Conservation (phyloP, 2,329 filamentous ascomycete species). For the Trichoderma lentiforme region DNA sequence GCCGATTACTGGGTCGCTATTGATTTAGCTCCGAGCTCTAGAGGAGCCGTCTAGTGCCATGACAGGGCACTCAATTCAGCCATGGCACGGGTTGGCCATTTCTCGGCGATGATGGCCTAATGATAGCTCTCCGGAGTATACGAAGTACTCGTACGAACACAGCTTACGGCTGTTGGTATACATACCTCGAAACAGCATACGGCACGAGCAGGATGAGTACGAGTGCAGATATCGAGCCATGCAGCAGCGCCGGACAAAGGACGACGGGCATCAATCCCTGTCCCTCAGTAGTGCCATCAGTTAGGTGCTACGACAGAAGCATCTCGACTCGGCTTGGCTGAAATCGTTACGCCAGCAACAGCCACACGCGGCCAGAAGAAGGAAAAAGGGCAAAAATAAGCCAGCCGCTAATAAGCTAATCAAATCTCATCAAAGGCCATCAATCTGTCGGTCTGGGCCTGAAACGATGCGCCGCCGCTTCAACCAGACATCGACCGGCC, state of each 20-base stretch:
- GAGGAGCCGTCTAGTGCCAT: background rate
- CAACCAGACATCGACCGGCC: background rate
- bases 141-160: background rate
- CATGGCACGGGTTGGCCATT: background rate
- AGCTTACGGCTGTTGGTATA: background rate
- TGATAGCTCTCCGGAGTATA: background rate
- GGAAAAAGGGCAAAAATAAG: background rate
- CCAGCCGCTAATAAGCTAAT: constrained; percentile 1
- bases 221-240: background rate
- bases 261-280: background rate
- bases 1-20: constrained; percentile 12
- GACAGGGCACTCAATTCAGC: background rate
- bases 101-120: background rate
- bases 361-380: constrained; percentile 5
- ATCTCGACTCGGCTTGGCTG: constrained; percentile 9
- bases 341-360: constrained; percentile 7
- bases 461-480: background rate
- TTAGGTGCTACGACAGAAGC: background rate
- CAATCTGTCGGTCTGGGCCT: constrained; percentile 7
- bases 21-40: constrained; percentile 9
- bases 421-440: background rate
- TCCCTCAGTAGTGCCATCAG: background rate
- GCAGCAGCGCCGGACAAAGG: background rate
- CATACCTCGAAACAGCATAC: background rate
- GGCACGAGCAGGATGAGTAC: background rate